These are phyloP conservation scores for Zygoascus sp. DNA, from an alignment of 1,139 yeast genomes.

Conservation along the genomic window DNA sequence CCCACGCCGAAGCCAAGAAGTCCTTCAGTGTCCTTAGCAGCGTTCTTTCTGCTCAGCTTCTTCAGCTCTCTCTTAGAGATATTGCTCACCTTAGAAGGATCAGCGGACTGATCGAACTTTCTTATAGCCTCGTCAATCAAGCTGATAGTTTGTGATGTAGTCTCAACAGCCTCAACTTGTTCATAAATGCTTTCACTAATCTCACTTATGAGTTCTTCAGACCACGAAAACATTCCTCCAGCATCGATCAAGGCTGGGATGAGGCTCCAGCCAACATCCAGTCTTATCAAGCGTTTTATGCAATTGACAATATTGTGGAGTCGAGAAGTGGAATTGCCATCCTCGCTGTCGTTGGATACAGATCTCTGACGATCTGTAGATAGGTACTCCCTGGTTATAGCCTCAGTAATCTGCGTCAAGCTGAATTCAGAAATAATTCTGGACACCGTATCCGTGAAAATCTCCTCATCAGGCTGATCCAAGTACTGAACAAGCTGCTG, in stretches of 20 bases:
- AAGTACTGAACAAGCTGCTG: conserved; percentile 60
- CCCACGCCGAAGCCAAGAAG: conserved; percentile 5
- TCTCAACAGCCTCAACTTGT: conserved; percentile 48
- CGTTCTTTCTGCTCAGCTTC: conserved; percentile 27
- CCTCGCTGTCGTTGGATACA: neutral
- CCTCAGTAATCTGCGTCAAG: conserved; percentile 29
- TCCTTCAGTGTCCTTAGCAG: conserved; percentile 11
- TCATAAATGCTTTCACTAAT: conserved; percentile 44
- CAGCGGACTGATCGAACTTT: conserved; percentile 21
- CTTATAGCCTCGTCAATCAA: conserved; percentile 50
- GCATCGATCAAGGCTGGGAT: conserved; percentile 64
- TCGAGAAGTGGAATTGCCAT: conserved; percentile 5
- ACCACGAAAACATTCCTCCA: conserved; percentile 66
- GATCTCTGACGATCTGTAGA: conserved; percentile 7
- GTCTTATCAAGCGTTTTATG: conserved; percentile 38
- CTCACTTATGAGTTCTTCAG: conserved; percentile 39
- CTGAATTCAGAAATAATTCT: conserved; percentile 60
- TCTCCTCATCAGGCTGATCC: conserved; percentile 49
- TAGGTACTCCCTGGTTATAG: conserved; percentile 22
- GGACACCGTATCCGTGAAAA: conserved; percentile 63
- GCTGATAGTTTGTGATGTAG: conserved; percentile 52
- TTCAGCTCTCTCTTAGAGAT: conserved; percentile 24
- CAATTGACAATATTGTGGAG: conserved; percentile 37
- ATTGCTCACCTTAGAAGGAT: conserved; percentile 16
- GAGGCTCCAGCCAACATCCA: conserved; percentile 55